These are phyloP conservation scores for Globisporangium mamillatum DNA, from an alignment of 352 stramenopile genomes.

Conservation along the genomic window DNA sequence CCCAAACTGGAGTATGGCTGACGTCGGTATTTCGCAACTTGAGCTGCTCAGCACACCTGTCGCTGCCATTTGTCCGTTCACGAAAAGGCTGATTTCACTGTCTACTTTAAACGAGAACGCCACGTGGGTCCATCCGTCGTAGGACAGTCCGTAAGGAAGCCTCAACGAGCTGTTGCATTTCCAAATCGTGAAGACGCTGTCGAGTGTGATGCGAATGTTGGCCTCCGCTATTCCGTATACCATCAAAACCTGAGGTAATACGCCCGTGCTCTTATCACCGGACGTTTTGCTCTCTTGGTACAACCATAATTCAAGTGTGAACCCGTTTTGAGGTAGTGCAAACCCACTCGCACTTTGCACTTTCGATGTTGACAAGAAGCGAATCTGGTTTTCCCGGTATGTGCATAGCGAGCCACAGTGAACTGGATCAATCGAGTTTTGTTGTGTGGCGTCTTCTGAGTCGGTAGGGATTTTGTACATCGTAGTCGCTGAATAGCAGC, in stretches of 20 bases:
- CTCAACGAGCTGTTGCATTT: constrained; percentile 27
- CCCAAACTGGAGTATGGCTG: constrained; percentile 41
- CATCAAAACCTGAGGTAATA: constrained; percentile 27
- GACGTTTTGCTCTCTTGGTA: constrained; percentile 17
- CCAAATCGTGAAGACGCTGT: constrained; percentile 28
- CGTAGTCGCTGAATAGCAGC: constrained; percentile 24
- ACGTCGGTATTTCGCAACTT: constrained; percentile 23
- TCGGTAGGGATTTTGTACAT: constrained; percentile 24
- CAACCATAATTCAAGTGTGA: constrained; percentile 52
- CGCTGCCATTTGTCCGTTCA: constrained; percentile 29
- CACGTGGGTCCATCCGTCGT: constrained; percentile 37
- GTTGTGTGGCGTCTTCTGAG: not conserved
- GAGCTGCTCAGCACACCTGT: constrained; percentile 16
- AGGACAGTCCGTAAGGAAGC: constrained; percentile 29
- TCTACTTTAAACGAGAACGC: constrained; percentile 25
- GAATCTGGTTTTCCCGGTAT: constrained; percentile 30
- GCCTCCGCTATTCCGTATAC: constrained; percentile 23
- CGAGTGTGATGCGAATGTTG: constrained; percentile 17
- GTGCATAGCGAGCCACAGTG: constrained; percentile 29
- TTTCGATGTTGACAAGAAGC: constrained; percentile 23
- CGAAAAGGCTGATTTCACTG: constrained; percentile 23
- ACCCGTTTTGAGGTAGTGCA: constrained; percentile 14
- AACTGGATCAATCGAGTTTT: constrained; percentile 12
- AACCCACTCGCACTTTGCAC: constrained; percentile 30
- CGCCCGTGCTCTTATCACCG: not conserved